Evolutionary conservation across 371 early-diverging fungal species (phyloP), one percentile per base, ranked within the genome.

Genomic region (Conidiobolus incongruus): DNA sequence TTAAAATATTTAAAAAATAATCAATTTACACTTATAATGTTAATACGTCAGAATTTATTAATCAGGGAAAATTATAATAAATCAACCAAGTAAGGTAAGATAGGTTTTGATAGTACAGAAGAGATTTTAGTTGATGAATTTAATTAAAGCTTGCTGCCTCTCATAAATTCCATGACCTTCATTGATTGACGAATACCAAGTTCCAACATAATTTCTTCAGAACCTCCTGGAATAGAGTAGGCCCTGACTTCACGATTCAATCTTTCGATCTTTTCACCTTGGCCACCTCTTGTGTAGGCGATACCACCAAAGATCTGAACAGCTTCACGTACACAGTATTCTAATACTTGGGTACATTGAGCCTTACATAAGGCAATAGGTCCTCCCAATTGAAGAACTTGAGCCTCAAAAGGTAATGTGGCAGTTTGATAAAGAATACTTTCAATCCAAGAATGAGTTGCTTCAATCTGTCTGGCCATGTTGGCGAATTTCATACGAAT

Each of bases 261-360:
- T 24, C 85, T 61, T 61, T 89, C 89, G 2, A 89, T 68, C 53
- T 77, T 73, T 61, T 83, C 85, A 19, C 80, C 90, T 55, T 84
- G 83, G 2, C 55, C 58, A 46, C 81, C 86, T 33, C 86, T 71
- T 17, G 81, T 71, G 52, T 84, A 85, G 2, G 82, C 59, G 19
- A 85, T 53, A 15, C 90, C 90, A 47, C 90, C 90, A 67, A 89
- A 85, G 53, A 89, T 84, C 56, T 89, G 90, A 1, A 77, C 68
- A 2, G 90, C 87, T 59, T 89, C 87, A 45, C 86, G 68, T 19
- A 86, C 85, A 50, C 82, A 81, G 55, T 52, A 84, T 52, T 89
- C 86, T 50, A 86, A 76, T 2, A 80, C 82, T 50, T 76, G 82
- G 0, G 90, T 83, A 4, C 72, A 48, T 56, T 85, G 83, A 7